These are phyloP conservation scores for Dioscorea dumetorum DNA, from an alignment of 106 monocot genomes.

Conservation along the genomic window DNA sequence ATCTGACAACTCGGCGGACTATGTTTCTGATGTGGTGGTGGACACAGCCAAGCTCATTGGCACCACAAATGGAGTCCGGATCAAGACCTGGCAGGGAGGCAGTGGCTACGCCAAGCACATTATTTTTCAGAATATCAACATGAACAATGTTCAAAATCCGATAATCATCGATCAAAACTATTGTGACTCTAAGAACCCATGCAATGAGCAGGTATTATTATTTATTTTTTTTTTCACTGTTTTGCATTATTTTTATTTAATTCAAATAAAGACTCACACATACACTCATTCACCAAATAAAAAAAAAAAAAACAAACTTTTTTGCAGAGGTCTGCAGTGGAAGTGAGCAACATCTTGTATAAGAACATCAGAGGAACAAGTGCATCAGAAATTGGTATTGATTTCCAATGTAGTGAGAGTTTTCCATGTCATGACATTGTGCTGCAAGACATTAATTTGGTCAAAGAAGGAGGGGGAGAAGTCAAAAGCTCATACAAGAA, in stretches of 20 bases:
- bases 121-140: slow-evolving; percentile 45
- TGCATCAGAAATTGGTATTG: slow-evolving; percentile 41
- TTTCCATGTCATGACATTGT: slow-evolving; percentile 35
- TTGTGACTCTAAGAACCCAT: slow-evolving; percentile 55
- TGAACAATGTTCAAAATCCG: slow-evolving; percentile 64
- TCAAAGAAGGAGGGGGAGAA: slow-evolving; percentile 8
- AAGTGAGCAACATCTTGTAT: slow-evolving; percentile 43
- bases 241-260: too few species aligned
- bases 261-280: too few species aligned
- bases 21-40: slow-evolving; percentile 60
- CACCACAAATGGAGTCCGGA: slow-evolving; percentile 69
- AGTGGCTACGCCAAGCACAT: slow-evolving; percentile 57
- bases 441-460: slow-evolving; percentile 39
- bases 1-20: slow-evolving; percentile 19
- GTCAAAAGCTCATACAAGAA: slow-evolving; percentile 24
- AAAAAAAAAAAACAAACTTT: too few species aligned
- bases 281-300: too few species aligned
- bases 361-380: slow-evolving; percentile 68
- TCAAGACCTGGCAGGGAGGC: slow-evolving; percentile 95
- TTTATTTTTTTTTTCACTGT: too few species aligned
- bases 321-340: slow-evolving; percentile 34
- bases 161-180: slow-evolving; percentile 86
- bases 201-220: slow-evolving; percentile 50
- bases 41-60: slow-evolving; percentile 41
- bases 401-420: slow-evolving; percentile 50